These are phyloP conservation scores for Xylaria multiplex DNA, from an alignment of 2,329 filamentous ascomycete genomes.

Conservation along the genomic window DNA sequence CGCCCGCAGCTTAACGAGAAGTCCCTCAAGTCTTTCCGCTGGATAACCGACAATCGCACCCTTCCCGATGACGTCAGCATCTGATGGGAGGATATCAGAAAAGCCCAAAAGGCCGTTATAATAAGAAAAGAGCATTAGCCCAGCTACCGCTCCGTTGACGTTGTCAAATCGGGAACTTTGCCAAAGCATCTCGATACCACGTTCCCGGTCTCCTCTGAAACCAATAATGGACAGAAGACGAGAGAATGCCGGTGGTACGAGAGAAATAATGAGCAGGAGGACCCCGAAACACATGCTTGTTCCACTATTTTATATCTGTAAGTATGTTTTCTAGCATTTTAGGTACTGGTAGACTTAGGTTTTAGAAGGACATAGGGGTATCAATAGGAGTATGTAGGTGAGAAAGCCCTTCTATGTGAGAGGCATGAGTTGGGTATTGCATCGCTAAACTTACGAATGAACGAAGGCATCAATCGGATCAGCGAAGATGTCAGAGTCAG, in stretches of 20 bases:
- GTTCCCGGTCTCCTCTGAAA: slow-evolving; percentile 86
- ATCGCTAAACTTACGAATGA: slow-evolving; percentile 58
- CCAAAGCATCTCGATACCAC: slow-evolving; percentile 89
- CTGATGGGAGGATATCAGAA: slow-evolving; percentile 83
- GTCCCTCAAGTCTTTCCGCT: slow-evolving; percentile 68
- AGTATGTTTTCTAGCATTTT: slow-evolving; percentile 2
- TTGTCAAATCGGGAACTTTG: slow-evolving; percentile 85
- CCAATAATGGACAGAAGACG: slow-evolving; percentile 87
- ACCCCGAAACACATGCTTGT: slow-evolving; percentile 90
- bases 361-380: neutral
- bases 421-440: neutral
- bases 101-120: slow-evolving; percentile 89
- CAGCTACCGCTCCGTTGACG: slow-evolving; percentile 91
- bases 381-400: neutral
- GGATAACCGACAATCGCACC: slow-evolving; percentile 77
- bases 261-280: slow-evolving; percentile 85
- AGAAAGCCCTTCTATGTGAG: neutral
- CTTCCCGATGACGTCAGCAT: slow-evolving; percentile 61
- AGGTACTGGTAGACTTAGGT: neutral
- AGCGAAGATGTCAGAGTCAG: slow-evolving; percentile 72
- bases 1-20: slow-evolving; percentile 78
- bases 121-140: slow-evolving; percentile 81
- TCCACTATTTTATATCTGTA: slow-evolving; percentile 63
- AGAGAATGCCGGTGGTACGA: slow-evolving; percentile 92
- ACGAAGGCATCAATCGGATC: slow-evolving; percentile 87